Conservation (phyloP, 148 eudicot species). For the Rhododendron molle region DNA sequence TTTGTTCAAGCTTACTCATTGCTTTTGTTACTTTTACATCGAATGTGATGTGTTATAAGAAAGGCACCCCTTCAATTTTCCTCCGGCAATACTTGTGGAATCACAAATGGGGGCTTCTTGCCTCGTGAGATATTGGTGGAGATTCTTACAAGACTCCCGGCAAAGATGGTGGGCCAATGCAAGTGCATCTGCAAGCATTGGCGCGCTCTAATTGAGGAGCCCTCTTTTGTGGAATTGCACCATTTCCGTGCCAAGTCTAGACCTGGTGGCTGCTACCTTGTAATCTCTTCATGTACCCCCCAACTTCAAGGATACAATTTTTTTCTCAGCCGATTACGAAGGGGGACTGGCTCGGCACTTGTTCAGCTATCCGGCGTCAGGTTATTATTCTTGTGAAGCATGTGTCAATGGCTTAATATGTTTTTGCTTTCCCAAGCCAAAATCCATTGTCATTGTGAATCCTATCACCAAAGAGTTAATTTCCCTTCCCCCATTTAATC, state of each 20-base stretch:
- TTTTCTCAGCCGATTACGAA: background rate
- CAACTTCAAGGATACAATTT: background rate
- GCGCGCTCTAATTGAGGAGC: background rate
- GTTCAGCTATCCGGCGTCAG: background rate
- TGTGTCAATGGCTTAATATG: background rate
- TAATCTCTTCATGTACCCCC: background rate
- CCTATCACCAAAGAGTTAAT: no score
- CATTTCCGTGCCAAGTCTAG: background rate
- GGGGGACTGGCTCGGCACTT: background rate
- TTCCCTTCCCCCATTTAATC: no score
- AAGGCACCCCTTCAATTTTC: background rate
- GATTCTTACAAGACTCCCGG: background rate
- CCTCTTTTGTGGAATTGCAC: background rate
- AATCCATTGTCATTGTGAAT: no score
- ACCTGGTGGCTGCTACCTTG: background rate
- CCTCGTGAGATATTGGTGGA: background rate
- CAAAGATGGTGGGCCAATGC: background rate
- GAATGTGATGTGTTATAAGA: background rate
- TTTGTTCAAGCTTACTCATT: background rate
- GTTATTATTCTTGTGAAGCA: background rate
- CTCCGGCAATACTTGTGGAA: background rate
- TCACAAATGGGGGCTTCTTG: background rate
- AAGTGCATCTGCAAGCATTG: background rate
- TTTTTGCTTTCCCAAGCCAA: no score
- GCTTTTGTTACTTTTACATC: background rate